A percentile compares a stretch with the other conserved stretches of the same genome.
Evolutionary conservation across 192 early-diverging fungal genomes (phyloP).

Genomic region (Podila verticillata): DNA sequence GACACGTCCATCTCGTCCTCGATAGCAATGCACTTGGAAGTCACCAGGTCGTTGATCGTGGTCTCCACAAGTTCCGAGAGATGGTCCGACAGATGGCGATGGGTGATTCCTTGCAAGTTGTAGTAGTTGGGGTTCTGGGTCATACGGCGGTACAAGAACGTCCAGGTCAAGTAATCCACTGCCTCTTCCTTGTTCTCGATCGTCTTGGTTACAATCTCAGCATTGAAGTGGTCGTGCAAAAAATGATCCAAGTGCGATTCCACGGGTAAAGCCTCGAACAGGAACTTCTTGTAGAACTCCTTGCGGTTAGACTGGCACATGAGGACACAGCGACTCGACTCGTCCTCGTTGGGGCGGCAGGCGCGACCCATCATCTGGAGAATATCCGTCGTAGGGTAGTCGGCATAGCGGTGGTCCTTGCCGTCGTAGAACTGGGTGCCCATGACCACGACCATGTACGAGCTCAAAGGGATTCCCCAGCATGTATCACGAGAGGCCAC

Average conservation of each 20-base stretch:
- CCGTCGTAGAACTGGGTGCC: constrained; percentile 96
- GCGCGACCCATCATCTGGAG: constrained; percentile 99
- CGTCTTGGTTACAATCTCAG: constrained; percentile 94
- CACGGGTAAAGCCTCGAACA: constrained; percentile 95
- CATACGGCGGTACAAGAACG: constrained; percentile 96
- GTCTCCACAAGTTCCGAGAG: constrained; percentile 95
- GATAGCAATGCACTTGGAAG: constrained; percentile 82
- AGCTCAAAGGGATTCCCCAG: constrained; percentile 88
- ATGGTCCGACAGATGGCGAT: constrained; percentile 90
- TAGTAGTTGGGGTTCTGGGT: constrained; percentile 98
- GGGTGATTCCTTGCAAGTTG: constrained; percentile 84
- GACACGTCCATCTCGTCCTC: constrained; percentile 79
- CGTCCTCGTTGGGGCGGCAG: constrained; percentile 69
- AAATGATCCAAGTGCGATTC: constrained; percentile 95
- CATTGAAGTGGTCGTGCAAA: constrained; percentile 97
- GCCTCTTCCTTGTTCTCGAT: constrained; percentile 99
- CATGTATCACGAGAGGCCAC: constrained; percentile 92
- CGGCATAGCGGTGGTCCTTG: constrained; percentile 94
- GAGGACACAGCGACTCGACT: constrained; percentile 82
- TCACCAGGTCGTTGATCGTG: constrained; percentile 87
- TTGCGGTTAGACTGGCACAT: constrained; percentile 97
- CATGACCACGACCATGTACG: constrained; percentile 93
- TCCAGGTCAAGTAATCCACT: constrained; percentile 99
- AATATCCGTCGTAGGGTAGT: constrained; percentile 95
- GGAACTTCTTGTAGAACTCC: constrained; percentile 98